Base-by-base conservation (phyloP, 2,329 filamentous ascomycete species). In the Fusarium circinatum region DNA sequence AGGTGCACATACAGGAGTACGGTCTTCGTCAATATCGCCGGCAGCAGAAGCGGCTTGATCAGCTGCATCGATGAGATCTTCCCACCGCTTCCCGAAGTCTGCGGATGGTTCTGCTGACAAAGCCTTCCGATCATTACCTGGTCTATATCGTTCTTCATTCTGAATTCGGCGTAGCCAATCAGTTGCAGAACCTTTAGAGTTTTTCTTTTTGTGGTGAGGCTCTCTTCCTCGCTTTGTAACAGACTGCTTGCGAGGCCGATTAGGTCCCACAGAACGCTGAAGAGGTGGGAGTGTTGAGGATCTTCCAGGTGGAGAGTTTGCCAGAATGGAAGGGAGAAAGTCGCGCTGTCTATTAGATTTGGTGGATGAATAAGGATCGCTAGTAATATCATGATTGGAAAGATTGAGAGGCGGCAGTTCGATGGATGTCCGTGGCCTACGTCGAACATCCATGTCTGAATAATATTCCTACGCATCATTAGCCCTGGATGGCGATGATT, bases 61-160 rank as follows among this genome's bases (percentile, higher is more conserved):
- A 42, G 94, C 96, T 59, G 96, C 96, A 83, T 98, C 95, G 74
- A 98, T 97, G 69, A 98, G 87, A 82, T 98, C 96, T 83, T 98
- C 94, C 96, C 96, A 98, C 78, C 96, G 89, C 84, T 96, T 97
- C 74, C 94, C 95, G 83, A 93, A 93, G 68, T 93, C 92, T 26
- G 90, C 91, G 64, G 92, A 89, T 30, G 95, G 95, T 82, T 98
- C 96, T 47, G 94, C 94, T 22, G 94, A 97, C 75, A 93, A 89
- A 63, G 94, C 94, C 83, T 98, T 97, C 71, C 94, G 89, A 78
- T 94, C 91, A 77, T 92, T 91, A 65, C 86, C 86, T 18, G 86
- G 85, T 71, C 92, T 92, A 73, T 94, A 86, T 71, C 93, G 89
- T 63, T 90, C 88, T 51, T 90, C 87, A 71, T 89, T 89, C 72